phyloP scores from a whole-genome alignment of 73 alveolate genomes.

The Symbiodinium pilosum region DNA sequence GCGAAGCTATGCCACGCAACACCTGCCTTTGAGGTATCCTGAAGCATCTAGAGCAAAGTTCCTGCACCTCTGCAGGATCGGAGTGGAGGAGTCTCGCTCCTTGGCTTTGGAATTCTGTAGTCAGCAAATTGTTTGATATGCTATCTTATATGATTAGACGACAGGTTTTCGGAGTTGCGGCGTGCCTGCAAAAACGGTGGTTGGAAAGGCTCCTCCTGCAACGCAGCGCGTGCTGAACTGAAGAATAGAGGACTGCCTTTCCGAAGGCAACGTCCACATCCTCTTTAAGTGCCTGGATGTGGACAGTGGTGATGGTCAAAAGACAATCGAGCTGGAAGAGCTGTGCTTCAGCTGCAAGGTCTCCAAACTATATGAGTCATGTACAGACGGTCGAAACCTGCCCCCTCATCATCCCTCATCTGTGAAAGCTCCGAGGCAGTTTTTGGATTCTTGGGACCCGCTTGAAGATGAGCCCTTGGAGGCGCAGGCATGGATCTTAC shows the following conservation, averaged over 20 bases:
- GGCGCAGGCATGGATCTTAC: no score
- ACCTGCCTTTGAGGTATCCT: background rate
- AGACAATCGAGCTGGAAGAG: background rate
- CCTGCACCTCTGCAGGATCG: background rate
- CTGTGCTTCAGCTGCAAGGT: background rate
- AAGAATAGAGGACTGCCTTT: background rate
- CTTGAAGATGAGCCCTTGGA: constrained; percentile 23
- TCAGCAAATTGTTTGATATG: no score
- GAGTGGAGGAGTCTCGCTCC: background rate
- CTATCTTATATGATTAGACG: no score
- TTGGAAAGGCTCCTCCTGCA: background rate
- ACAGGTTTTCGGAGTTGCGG: constrained; percentile 8
- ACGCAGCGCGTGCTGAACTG: background rate
- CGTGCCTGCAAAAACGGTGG: constrained; percentile 16
- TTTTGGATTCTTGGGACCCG: constrained; percentile 13
- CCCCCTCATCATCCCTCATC: no score
- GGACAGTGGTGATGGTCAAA: background rate
- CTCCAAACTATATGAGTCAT: background rate
- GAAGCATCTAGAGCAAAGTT: no score
- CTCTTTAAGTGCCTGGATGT: constrained; percentile 17
- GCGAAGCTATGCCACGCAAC: no score
- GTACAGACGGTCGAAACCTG: no score
- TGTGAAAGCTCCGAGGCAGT: background rate
- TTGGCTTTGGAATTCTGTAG: background rate
- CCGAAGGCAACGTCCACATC: background rate